Conservation (phyloP, 163 green algal species). For the Chlamydomonas reinhardtii region DNA sequence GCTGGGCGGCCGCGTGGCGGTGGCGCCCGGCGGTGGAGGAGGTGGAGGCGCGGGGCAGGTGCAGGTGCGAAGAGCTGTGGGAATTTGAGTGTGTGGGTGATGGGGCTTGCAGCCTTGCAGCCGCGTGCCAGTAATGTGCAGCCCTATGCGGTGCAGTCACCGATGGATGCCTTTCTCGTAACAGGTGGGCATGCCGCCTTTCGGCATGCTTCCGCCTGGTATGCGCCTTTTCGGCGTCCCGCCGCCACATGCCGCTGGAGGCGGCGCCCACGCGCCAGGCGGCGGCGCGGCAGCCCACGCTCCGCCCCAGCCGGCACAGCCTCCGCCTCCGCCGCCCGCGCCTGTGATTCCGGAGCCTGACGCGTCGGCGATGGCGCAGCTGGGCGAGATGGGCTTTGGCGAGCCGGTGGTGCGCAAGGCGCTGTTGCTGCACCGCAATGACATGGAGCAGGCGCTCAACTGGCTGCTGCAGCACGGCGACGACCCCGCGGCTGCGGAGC, state of each 20-base stretch:
- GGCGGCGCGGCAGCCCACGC: not conserved
- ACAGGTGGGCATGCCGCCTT: no score
- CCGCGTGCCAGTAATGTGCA: no score
- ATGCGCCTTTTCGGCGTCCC: slow-evolving; percentile 16
- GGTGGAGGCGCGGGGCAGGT: not conserved
- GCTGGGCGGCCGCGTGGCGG: slow-evolving; percentile 37
- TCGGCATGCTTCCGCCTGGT: not conserved
- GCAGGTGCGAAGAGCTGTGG: not conserved
- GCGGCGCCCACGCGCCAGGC: no score
- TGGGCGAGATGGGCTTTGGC: slow-evolving; percentile 77
- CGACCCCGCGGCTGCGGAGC: slow-evolving; percentile 64
- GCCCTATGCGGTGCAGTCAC: no score
- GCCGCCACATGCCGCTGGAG: not conserved
- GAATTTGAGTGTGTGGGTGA: no score
- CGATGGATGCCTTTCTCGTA: no score
- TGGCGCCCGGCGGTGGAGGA: not conserved
- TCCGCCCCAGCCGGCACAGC: not conserved
- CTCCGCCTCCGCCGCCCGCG: not conserved
- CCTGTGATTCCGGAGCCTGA: slow-evolving; percentile 26
- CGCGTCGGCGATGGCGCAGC: slow-evolving; percentile 33
- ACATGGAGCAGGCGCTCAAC: slow-evolving; percentile 71
- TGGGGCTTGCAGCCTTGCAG: no score
- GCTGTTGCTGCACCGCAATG: slow-evolving; percentile 71
- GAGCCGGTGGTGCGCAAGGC: slow-evolving; percentile 73
- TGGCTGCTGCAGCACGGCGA: slow-evolving; percentile 76